phyloP scores from a whole-genome alignment of 768 basidiomycete species.

The Cytidiella melzeri region DNA sequence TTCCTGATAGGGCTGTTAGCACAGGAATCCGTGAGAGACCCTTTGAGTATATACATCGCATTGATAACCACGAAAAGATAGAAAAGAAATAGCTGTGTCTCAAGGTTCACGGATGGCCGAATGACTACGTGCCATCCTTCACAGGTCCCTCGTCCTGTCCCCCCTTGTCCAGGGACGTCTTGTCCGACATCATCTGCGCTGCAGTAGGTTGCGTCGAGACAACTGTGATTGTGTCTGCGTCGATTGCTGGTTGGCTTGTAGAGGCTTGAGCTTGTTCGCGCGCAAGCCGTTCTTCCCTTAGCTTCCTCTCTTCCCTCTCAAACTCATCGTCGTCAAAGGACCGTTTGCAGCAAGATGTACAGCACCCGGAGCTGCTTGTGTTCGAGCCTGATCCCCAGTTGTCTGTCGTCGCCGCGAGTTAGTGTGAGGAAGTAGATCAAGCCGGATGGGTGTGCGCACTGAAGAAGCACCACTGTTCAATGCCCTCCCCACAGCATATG shows the following conservation, averaged over 20 bases:
- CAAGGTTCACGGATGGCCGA: too few species aligned
- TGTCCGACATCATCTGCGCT: neutral
- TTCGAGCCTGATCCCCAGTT: conserved; percentile 3
- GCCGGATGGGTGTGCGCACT: neutral
- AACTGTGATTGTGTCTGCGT: neutral
- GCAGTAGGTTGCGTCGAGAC: neutral
- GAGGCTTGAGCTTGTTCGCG: neutral
- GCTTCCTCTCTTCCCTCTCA: neutral
- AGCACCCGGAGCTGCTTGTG: conserved; percentile 2
- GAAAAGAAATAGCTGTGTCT: too few species aligned
- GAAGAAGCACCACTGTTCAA: neutral
- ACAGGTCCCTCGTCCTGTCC: neutral
- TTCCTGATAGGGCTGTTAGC: too few species aligned
- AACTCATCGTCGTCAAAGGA: conserved; percentile 11
- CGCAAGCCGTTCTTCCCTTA: neutral
- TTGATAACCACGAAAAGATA: too few species aligned
- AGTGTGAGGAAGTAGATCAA: neutral
- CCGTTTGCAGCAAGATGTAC: conserved; percentile 6
- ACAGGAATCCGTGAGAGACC: too few species aligned
- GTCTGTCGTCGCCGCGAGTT: neutral
- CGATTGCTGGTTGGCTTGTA: neutral
- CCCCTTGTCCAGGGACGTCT: neutral
- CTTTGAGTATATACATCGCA: too few species aligned
- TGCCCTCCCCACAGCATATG: neutral
- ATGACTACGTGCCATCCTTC: too few species aligned